Evolutionary conservation across 768 basidiomycete species (phyloP).

Genomic region (Hysterangium stoloniferum): DNA sequence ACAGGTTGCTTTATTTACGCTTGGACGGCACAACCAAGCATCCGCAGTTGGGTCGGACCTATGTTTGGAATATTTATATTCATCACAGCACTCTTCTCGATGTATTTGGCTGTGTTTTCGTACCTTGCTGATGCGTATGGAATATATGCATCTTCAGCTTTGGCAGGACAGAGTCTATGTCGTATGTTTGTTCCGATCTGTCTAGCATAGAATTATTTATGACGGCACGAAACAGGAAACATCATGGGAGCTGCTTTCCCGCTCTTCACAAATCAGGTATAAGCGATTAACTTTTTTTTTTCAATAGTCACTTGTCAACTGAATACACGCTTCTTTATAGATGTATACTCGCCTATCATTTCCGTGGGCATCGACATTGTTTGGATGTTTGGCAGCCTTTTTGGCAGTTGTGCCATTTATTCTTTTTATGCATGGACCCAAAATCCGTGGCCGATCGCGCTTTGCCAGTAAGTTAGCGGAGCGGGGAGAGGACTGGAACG

Average conservation of each 20-base stretch:
- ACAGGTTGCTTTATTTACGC: conserved; percentile 25
- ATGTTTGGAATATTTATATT: conserved; percentile 31
- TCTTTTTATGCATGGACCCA: conserved; percentile 25
- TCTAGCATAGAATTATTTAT: conserved; percentile 8
- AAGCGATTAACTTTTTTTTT: not conserved
- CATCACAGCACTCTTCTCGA: conserved; percentile 33
- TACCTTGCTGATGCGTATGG: conserved; percentile 64
- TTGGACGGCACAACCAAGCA: conserved; percentile 20
- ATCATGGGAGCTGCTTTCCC: conserved; percentile 47
- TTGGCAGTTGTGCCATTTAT: conserved; percentile 55
- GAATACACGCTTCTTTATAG: too few relatives aligned
- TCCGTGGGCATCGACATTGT: conserved; percentile 54
- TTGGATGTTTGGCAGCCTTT: conserved; percentile 41
- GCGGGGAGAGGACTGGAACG: too few relatives aligned
- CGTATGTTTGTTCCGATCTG: conserved; percentile 28
- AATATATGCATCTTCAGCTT: conserved; percentile 58
- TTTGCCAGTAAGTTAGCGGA: conserved; percentile 21
- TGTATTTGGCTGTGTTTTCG: conserved; percentile 48
- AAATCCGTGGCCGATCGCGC: conserved; percentile 22
- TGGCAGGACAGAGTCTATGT: conserved; percentile 58
- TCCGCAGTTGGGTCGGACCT: conserved; percentile 29
- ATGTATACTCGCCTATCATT: conserved; percentile 52
- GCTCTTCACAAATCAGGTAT: conserved; percentile 47
- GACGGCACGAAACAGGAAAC: conserved; percentile 41
- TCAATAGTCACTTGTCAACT: too few relatives aligned